phyloP scores from a whole-genome alignment of 768 basidiomycete genomes.

The Podaxis mareebaensis region DNA sequence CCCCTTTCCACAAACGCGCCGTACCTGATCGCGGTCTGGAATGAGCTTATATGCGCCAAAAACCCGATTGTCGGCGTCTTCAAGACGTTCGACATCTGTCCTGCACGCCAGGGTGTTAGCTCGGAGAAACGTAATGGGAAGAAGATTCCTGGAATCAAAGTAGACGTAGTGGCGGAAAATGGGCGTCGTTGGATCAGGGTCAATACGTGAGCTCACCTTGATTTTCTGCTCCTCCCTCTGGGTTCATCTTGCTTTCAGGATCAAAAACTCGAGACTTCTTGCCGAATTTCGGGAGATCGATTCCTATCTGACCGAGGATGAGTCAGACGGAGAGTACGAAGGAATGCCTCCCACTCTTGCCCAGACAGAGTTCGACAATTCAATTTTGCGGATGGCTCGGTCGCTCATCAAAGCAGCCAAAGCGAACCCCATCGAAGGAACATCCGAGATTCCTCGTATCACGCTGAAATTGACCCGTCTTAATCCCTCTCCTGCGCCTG shows the following conservation, averaged over 20 bases:
- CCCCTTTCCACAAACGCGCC: conserved; percentile 76
- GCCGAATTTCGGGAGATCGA: conserved; percentile 86
- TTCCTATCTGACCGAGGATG: conserved; percentile 68
- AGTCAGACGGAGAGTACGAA: conserved; percentile 40
- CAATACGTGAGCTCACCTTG: conserved; percentile 67
- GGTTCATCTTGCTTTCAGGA: conserved; percentile 38
- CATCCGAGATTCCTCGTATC: conserved; percentile 42
- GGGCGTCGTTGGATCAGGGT: conserved; percentile 81
- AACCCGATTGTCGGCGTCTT: conserved; percentile 60
- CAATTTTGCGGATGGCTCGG: conserved; percentile 70
- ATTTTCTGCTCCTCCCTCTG: neutral
- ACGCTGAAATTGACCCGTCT: conserved; percentile 74
- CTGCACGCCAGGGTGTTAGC: neutral
- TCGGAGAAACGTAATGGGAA: conserved; percentile 18
- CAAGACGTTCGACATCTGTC: conserved; percentile 44
- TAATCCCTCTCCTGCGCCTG: conserved; percentile 38
- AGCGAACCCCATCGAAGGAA: conserved; percentile 50
- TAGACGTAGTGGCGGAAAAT: conserved; percentile 78
- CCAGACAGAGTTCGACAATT: conserved; percentile 66
- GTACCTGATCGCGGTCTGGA: conserved; percentile 81
- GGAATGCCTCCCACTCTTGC: conserved; percentile 37
- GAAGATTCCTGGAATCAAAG: conserved; percentile 53
- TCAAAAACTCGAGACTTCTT: conserved; percentile 73
- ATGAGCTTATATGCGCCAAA: conserved; percentile 66
- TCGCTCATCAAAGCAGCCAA: conserved; percentile 63